phyloP scores from a whole-genome alignment of 768 basidiomycete species.

The Boletus rubroflammeus region DNA sequence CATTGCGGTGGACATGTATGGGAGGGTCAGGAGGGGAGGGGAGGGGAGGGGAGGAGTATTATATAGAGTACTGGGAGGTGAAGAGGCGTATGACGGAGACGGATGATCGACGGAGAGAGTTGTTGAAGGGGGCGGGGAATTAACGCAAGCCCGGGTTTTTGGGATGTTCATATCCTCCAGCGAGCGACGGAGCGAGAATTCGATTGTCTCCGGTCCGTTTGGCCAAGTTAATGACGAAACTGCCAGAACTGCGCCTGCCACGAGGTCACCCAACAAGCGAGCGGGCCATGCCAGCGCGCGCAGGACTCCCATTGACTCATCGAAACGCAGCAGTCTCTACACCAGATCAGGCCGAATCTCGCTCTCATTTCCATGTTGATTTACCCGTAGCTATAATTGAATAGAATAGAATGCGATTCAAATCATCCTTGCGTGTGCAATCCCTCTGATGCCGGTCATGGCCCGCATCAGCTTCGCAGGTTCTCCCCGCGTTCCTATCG shows the following conservation, averaged over 20 bases:
- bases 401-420: constrained; percentile 10
- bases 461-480: constrained; percentile 22
- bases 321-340: constrained; percentile 12
- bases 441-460: constrained; percentile 19
- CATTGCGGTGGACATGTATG: constrained; percentile 39
- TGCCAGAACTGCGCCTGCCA: constrained; percentile 20
- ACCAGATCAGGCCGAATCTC: constrained; percentile 22
- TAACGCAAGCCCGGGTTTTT: background rate
- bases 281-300: constrained; percentile 15
- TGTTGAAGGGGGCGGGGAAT: constrained; percentile 14
- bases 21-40: constrained; percentile 6
- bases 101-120: constrained; percentile 23
- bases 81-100: constrained; percentile 18
- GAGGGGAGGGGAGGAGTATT: constrained; percentile 12
- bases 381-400: constrained; percentile 26
- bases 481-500: constrained; percentile 26
- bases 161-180: constrained; percentile 8
- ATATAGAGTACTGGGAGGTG: constrained; percentile 25
- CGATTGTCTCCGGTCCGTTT: constrained; percentile 23
- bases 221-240: constrained; percentile 15
- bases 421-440: constrained; percentile 10
- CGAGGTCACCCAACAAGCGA: constrained; percentile 25
- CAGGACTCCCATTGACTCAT: constrained; percentile 18
- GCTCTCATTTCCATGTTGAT: constrained; percentile 25
- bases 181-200: constrained; percentile 19